These are phyloP conservation scores for Mycena floridula DNA, from an alignment of 768 basidiomycete species.

Conservation along the genomic window DNA sequence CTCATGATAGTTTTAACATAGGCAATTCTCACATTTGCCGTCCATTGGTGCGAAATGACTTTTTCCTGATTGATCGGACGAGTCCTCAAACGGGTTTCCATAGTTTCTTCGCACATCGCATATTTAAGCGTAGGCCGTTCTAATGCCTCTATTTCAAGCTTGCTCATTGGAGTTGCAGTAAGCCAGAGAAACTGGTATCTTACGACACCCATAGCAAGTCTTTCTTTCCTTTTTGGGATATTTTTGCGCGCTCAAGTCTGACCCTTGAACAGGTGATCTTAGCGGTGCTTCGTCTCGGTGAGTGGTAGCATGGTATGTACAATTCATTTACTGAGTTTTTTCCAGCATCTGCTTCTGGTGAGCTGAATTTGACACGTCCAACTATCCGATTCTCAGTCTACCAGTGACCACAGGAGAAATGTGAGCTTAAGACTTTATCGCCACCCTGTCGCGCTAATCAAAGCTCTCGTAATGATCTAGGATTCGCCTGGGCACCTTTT, in stretches of 20 bases:
- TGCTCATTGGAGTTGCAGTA: constrained; percentile 18
- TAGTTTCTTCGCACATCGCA: constrained; percentile 33
- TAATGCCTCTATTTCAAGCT: not conserved
- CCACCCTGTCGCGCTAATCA: not conserved
- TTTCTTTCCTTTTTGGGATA: not conserved
- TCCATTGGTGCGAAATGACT: constrained; percentile 17
- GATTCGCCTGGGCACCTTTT: constrained; percentile 13
- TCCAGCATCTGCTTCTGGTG: constrained; percentile 23
- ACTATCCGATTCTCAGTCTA: not conserved
- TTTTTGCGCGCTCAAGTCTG: not conserved
- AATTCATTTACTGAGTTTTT: too few species aligned
- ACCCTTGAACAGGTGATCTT: constrained; percentile 14
- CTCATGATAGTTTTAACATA: constrained; percentile 3
- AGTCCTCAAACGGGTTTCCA: not conserved
- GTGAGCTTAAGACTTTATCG: constrained; percentile 9
- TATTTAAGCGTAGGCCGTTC: constrained; percentile 28
- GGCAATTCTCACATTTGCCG: constrained; percentile 26
- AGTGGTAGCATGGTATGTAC: constrained; percentile 4
- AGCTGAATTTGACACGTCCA: not conserved
- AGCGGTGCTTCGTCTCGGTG: constrained; percentile 22
- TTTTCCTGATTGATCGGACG: not conserved
- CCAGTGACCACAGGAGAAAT: constrained; percentile 24
- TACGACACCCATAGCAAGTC: constrained; percentile 24
- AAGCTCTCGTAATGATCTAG: constrained; percentile 11
- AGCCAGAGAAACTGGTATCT: constrained; percentile 29